A percentile compares a stretch with the other conserved stretches of the same genome.
phyloP scores from a whole-genome alignment of 2,329 filamentous ascomycete genomes.

The Nemania serpens region DNA sequence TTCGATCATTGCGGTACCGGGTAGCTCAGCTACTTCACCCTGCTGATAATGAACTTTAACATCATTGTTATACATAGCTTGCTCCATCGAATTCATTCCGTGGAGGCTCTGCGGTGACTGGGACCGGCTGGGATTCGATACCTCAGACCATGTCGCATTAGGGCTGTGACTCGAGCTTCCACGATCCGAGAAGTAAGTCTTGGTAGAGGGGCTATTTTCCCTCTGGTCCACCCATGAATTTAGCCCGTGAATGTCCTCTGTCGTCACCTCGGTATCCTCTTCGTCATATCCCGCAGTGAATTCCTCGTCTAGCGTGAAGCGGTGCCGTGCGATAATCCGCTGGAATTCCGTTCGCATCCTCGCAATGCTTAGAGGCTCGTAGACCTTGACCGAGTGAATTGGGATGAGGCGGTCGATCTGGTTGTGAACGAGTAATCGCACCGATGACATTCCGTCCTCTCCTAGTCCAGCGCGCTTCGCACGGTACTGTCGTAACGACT shows the following conservation, averaged over 20 bases:
- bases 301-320: slow-evolving; percentile 28
- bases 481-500: slow-evolving; percentile 26
- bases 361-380: slow-evolving; percentile 27
- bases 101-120: slow-evolving; percentile 15
- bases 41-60: slow-evolving; percentile 11
- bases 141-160: slow-evolving; percentile 16
- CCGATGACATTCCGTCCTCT: slow-evolving; percentile 17
- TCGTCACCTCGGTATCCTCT: slow-evolving; percentile 10
- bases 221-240: slow-evolving; percentile 24
- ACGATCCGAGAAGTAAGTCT: slow-evolving; percentile 6
- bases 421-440: slow-evolving; percentile 23
- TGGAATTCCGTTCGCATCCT: slow-evolving; percentile 29
- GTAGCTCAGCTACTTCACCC: slow-evolving; percentile 17
- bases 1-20: slow-evolving; percentile 22
- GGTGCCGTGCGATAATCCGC: slow-evolving; percentile 23
- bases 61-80: slow-evolving; percentile 16
- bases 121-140: neutral
- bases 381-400: slow-evolving; percentile 28
- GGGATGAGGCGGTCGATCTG: slow-evolving; percentile 32
- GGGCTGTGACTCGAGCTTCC: slow-evolving; percentile 13
- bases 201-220: slow-evolving; percentile 6
- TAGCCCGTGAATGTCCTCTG: slow-evolving; percentile 21
- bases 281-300: slow-evolving; percentile 20
- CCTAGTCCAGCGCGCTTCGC: slow-evolving; percentile 23
- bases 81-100: slow-evolving; percentile 16